Conservation (phyloP, 163 green algal genomes). For the Scenedesmus sp. region DNA sequence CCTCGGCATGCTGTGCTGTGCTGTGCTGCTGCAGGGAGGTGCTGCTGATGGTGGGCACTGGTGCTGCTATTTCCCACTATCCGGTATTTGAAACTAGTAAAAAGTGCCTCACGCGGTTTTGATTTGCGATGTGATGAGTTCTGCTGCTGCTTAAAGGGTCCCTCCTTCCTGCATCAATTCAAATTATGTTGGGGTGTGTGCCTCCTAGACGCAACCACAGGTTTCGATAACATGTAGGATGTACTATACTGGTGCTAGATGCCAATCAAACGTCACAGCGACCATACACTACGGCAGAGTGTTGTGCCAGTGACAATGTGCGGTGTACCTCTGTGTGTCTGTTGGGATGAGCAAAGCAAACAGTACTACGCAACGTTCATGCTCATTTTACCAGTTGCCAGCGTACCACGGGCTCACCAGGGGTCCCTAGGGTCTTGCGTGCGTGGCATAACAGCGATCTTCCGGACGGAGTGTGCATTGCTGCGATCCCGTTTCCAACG, state of each 20-base stretch:
- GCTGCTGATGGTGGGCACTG: background rate
- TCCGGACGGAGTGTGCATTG: background rate
- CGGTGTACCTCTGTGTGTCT: too few species aligned
- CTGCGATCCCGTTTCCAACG: background rate
- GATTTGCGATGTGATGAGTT: background rate
- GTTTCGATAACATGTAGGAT: background rate
- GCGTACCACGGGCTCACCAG: background rate
- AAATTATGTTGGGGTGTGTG: background rate
- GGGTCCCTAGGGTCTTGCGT: background rate
- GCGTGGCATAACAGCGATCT: slow-evolving; percentile 10
- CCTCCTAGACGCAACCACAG: background rate
- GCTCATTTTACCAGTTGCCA: background rate
- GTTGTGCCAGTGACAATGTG: too few species aligned
- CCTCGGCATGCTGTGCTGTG: slow-evolving; percentile 14
- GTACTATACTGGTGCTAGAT: too few species aligned
- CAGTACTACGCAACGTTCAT: too few species aligned
- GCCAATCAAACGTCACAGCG: too few species aligned
- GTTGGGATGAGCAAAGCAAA: too few species aligned
- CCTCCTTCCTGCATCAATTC: background rate
- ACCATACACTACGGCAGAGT: too few species aligned
- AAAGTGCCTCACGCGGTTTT: background rate
- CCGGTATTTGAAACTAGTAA: too few species aligned
- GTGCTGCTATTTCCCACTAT: background rate
- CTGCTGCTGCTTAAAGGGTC: background rate
- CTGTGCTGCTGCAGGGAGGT: background rate